Conservation (phyloP, 441 rosid genomes). For the Gossypium trilobum region DNA sequence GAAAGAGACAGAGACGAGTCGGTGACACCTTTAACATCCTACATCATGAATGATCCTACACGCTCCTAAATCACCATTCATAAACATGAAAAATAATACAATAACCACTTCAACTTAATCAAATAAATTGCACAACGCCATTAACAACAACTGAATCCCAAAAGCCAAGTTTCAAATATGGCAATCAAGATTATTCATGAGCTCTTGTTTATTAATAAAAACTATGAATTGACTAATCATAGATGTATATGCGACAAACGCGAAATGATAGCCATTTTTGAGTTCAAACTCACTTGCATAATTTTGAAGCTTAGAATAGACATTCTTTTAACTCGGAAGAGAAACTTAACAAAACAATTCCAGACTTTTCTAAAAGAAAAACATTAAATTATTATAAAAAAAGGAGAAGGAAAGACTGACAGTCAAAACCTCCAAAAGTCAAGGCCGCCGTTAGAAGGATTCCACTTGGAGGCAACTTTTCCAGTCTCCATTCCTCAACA, state of each 20-base stretch:
- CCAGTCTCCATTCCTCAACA: conserved; percentile 34
- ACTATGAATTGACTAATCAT: neutral
- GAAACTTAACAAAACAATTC: neutral
- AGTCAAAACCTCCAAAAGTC: conserved; percentile 51
- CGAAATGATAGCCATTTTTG: neutral
- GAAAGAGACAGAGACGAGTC: too few relatives aligned
- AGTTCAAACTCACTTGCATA: neutral
- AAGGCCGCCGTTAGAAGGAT: conserved; percentile 60
- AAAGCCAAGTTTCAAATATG: neutral
- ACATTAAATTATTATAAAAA: neutral
- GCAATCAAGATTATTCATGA: neutral
- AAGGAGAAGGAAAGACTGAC: neutral
- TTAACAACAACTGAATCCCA: neutral
- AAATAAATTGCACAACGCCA: neutral
- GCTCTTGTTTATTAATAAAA: neutral
- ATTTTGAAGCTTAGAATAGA: neutral
- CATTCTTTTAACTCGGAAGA: neutral
- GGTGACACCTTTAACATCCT: conserved; percentile 23
- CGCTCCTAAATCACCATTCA: conserved; percentile 37
- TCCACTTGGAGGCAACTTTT: conserved; percentile 55
- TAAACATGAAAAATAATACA: neutral
- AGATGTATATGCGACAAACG: neutral
- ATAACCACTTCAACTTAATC: neutral
- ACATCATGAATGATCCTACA: conserved; percentile 49
- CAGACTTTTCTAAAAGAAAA: neutral